Conservation (phyloP, 2,329 filamentous ascomycete species). For the Monilinia vaccinii-corymbosi region DNA sequence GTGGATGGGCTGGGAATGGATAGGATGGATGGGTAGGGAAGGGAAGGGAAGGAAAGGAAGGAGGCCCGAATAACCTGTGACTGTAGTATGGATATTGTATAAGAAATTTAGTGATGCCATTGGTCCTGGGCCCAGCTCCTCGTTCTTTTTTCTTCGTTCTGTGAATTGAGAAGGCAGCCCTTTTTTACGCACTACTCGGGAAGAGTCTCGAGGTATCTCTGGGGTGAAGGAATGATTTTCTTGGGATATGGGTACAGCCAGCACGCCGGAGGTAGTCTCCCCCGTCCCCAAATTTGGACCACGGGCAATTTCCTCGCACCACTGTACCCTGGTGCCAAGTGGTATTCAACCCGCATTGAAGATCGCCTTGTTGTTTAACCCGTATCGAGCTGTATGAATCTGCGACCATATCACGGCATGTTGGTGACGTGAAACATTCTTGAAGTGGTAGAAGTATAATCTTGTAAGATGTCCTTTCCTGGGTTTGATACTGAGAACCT, state of each 20-base stretch:
- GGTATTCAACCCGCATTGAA: too few species aligned
- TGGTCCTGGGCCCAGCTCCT: neutral
- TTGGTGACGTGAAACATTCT: too few species aligned
- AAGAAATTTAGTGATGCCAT: neutral
- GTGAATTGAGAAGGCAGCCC: neutral
- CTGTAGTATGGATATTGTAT: neutral
- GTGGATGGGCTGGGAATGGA: neutral
- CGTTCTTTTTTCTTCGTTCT: neutral
- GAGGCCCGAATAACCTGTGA: neutral
- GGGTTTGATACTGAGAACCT: too few species aligned
- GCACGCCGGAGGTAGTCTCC: too few species aligned
- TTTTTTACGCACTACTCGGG: neutral
- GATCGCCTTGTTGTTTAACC: too few species aligned
- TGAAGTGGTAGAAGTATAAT: too few species aligned
- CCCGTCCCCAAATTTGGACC: too few species aligned
- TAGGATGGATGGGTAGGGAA: neutral
- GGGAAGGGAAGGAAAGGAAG: neutral
- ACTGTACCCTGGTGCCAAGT: too few species aligned
- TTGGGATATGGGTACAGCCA: neutral
- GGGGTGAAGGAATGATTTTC: neutral
- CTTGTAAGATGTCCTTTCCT: too few species aligned
- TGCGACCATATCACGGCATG: too few species aligned
- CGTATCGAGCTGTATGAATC: too few species aligned
- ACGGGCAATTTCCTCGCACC: too few species aligned
- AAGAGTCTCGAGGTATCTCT: neutral